Percentiles rank a stretch among this genome's conserved stretches.
Conservation (phyloP, 225 moss, liverwort and hornwort species). For the Pleurozium schreberi region DNA sequence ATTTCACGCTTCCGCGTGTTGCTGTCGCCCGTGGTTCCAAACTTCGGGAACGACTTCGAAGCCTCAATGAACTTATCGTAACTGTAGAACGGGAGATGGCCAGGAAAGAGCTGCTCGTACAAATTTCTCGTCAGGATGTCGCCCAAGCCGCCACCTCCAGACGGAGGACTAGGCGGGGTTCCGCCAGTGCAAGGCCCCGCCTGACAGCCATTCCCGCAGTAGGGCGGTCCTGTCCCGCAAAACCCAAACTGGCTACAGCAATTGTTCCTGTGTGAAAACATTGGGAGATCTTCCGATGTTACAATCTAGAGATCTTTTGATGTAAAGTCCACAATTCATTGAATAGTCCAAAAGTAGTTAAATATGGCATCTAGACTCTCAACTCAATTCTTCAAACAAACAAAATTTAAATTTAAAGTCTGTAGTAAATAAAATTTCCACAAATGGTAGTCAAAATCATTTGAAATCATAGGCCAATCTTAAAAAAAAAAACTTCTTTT, state of each 20-base stretch:
- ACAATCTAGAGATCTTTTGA: too few species aligned
- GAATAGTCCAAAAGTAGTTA: too few species aligned
- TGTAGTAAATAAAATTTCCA: too few species aligned
- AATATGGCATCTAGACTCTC: too few species aligned
- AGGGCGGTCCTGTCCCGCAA: background rate
- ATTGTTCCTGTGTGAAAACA: background rate
- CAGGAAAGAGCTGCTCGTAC: constrained; percentile 18
- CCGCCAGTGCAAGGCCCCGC: constrained; percentile 7
- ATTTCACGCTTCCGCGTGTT: constrained; percentile 20
- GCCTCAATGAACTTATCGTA: constrained; percentile 27
- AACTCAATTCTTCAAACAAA: too few species aligned
- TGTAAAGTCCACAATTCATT: too few species aligned
- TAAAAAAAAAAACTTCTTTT: too few species aligned
- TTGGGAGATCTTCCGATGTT: too few species aligned
- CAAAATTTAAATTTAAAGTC: too few species aligned
- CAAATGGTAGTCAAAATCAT: too few species aligned
- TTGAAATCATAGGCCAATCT: too few species aligned
- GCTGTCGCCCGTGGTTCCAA: constrained; percentile 19
- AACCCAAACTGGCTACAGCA: constrained; percentile 17
- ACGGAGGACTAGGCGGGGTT: background rate
- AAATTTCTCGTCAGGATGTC: constrained; percentile 3
- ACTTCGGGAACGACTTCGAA: constrained; percentile 8
- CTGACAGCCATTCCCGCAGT: constrained; percentile 7
- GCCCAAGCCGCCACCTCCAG: background rate
- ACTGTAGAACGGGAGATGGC: constrained; percentile 13